Percentiles rank a stretch among this genome's conserved stretches.
These are phyloP conservation scores for Rhodosorus marinus DNA, from an alignment of 23 red algal genomes.

Conservation along the genomic window DNA sequence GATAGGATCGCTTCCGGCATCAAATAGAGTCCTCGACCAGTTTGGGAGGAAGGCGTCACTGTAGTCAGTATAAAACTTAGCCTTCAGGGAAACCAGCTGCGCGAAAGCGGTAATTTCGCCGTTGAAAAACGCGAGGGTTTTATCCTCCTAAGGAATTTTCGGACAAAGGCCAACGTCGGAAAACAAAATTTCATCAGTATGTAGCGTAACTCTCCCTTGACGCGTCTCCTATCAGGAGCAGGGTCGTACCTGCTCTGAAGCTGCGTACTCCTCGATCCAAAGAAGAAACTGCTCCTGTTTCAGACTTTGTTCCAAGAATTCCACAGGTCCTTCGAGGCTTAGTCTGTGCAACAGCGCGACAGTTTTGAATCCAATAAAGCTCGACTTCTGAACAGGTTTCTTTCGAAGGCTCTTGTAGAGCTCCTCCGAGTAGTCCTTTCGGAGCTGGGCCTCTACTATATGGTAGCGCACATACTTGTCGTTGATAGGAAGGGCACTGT, in stretches of 20 bases:
- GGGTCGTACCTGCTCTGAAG: too few relatives aligned
- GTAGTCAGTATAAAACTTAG: neutral
- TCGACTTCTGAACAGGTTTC: neutral
- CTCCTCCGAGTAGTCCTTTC: neutral
- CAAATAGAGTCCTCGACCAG: neutral
- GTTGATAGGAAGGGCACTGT: too few relatives aligned
- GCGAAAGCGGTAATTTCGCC: neutral
- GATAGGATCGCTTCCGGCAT: too few relatives aligned
- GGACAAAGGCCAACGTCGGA: too few relatives aligned
- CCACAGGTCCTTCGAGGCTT: neutral
- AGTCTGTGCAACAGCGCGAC: neutral
- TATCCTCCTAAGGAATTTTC: too few relatives aligned
- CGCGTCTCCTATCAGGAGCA: neutral
- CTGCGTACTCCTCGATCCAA: neutral
- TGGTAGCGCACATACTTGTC: neutral
- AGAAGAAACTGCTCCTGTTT: neutral
- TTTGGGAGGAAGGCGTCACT: neutral
- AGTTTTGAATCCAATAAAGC: neutral
- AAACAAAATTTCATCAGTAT: neutral
- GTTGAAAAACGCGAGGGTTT: too few relatives aligned
- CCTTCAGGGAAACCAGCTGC: neutral
- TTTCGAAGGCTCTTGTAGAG: neutral
- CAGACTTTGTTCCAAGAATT: neutral
- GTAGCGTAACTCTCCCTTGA: neutral
- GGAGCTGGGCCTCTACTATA: neutral